phyloP scores from a whole-genome alignment of 106 monocot genomes.

The Dendrobium catenatum region DNA sequence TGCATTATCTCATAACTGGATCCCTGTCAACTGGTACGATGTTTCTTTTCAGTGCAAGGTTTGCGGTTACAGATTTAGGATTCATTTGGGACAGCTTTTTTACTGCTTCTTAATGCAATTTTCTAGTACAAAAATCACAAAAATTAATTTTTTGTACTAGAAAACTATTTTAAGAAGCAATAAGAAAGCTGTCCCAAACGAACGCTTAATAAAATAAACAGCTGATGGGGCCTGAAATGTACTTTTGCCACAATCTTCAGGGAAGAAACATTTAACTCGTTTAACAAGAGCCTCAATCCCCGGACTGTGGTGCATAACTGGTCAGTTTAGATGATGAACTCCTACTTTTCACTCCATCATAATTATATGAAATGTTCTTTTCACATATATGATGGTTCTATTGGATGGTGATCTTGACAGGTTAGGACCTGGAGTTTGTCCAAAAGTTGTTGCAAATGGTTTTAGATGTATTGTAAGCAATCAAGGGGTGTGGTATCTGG shows the following conservation, averaged over 20 bases:
- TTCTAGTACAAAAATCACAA: no score
- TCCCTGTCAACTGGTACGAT: conserved; percentile 83
- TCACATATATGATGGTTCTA: no score
- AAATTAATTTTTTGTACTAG: no score
- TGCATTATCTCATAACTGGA: conserved; percentile 66
- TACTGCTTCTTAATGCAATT: no score
- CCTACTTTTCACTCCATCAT: not conserved
- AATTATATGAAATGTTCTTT: not conserved
- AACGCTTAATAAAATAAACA: not conserved
- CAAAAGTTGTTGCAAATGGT: conserved; percentile 75
- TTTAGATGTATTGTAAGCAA: conserved; percentile 91
- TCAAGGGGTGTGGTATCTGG: conserved; percentile 95
- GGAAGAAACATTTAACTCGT: conserved; percentile 96
- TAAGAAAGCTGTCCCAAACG: no score
- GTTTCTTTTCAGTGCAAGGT: not conserved
- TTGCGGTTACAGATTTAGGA: not conserved
- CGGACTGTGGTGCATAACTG: conserved; percentile 91
- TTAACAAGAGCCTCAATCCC: conserved; percentile 73
- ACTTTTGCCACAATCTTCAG: conserved; percentile 24
- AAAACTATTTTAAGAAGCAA: no score
- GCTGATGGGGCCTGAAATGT: not conserved
- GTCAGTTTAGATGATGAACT: conserved; percentile 21
- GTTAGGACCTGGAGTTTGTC: conserved; percentile 87
- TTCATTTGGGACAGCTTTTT: no score
- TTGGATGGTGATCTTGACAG: conserved; percentile 20